Evolutionary conservation across 2,329 filamentous ascomycete genomes (phyloP).

Genomic region (Colletotrichum tropicale): DNA sequence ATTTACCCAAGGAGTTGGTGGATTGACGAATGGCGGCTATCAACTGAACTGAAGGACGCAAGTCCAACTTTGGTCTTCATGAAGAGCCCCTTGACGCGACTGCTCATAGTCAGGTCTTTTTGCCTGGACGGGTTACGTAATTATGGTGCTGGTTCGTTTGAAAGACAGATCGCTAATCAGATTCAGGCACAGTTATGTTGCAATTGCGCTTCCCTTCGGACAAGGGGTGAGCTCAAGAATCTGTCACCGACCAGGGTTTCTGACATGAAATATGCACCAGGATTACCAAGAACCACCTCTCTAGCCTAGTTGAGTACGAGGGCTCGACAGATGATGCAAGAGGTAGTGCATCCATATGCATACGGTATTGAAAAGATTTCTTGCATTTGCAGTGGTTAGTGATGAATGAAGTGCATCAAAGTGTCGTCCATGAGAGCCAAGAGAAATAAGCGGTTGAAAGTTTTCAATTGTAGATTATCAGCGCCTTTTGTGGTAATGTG

Average conservation of each 20-base stretch:
- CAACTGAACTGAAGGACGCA: not conserved
- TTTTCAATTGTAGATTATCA: not conserved
- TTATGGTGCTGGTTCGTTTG: not conserved
- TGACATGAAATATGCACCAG: not conserved
- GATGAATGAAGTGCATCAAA: not conserved
- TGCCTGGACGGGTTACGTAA: not conserved
- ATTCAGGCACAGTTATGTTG: not conserved
- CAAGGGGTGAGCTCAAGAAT: not conserved
- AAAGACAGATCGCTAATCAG: not conserved
- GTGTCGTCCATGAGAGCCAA: not conserved
- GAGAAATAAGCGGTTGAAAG: fast-evolving
- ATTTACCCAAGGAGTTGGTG: not conserved
- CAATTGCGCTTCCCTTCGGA: not conserved
- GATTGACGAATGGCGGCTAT: not conserved
- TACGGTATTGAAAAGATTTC: not conserved
- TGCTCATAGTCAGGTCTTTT: not conserved
- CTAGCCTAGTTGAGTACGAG: not conserved
- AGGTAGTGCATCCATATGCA: not conserved
- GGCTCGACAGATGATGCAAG: not conserved
- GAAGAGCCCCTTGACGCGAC: not conserved
- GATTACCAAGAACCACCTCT: not conserved
- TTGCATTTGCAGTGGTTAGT: not conserved
- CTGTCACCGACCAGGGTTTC: not conserved
- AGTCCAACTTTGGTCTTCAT: not conserved
- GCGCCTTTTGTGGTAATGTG: not conserved